phyloP scores from a whole-genome alignment of 2,329 filamentous ascomycete genomes.

The Massarina eburnea region DNA sequence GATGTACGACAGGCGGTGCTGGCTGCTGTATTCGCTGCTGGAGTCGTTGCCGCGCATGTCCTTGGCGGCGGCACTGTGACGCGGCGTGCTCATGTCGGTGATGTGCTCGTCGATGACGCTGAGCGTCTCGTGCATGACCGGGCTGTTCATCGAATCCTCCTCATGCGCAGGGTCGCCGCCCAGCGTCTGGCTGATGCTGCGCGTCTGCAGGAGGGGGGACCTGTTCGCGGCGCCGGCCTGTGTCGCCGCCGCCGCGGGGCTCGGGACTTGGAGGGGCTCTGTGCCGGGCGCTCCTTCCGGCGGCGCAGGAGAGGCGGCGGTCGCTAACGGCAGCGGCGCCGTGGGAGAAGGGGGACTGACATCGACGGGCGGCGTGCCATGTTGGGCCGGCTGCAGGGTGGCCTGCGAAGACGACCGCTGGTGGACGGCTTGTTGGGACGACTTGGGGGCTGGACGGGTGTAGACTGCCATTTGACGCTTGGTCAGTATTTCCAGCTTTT shows the following conservation, averaged over 20 bases:
- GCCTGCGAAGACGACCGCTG: slow-evolving; percentile 33
- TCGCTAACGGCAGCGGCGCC: slow-evolving; percentile 16
- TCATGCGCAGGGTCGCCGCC: slow-evolving; percentile 44
- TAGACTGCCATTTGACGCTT: slow-evolving; percentile 54
- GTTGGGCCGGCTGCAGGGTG: slow-evolving; percentile 15
- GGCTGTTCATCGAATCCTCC: slow-evolving; percentile 57
- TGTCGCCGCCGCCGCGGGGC: slow-evolving; percentile 10
- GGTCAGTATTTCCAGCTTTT: slow-evolving; percentile 3
- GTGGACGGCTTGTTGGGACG: slow-evolving; percentile 31
- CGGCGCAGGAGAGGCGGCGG: slow-evolving; percentile 17
- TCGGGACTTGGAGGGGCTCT: slow-evolving; percentile 33
- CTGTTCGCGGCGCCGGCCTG: slow-evolving; percentile 18
- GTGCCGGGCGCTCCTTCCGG: slow-evolving; percentile 22
- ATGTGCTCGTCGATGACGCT: slow-evolving; percentile 98
- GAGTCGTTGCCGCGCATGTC: slow-evolving; percentile 69
- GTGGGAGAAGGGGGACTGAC: slow-evolving; percentile 21
- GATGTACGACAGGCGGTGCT: slow-evolving; percentile 84
- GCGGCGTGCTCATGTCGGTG: slow-evolving; percentile 73
- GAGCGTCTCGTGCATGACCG: slow-evolving; percentile 89
- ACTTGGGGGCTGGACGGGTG: slow-evolving; percentile 60
- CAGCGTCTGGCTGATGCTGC: slow-evolving; percentile 41
- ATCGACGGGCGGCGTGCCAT: slow-evolving; percentile 10
- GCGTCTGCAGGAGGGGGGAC: slow-evolving; percentile 23
- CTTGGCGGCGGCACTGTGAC: slow-evolving; percentile 55
- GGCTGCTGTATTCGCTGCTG: slow-evolving; percentile 85